A percentile compares a stretch with the other conserved stretches of the same genome.
These are phyloP conservation scores for Aspergillus sclerotioniger DNA, from an alignment of 495 filamentous ascomycete genomes.

Conservation along the genomic window DNA sequence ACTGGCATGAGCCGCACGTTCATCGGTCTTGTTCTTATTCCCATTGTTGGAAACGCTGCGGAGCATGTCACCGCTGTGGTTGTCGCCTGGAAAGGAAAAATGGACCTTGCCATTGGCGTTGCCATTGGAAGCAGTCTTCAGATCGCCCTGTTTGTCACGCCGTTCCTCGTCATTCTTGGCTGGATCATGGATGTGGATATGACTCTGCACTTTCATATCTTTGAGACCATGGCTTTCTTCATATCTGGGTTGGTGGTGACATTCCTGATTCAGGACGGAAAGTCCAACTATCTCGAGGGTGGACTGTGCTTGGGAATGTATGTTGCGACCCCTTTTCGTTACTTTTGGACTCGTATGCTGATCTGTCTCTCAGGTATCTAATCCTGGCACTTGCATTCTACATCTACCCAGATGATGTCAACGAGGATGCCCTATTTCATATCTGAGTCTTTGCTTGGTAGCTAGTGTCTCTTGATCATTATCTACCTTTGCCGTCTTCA, in stretches of 20 bases:
- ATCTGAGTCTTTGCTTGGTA: neutral
- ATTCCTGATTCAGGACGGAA: conserved; percentile 89
- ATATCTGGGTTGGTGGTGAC: conserved; percentile 87
- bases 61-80: conserved; percentile 95
- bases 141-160: conserved; percentile 90
- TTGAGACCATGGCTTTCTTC: conserved; percentile 94
- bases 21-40: conserved; percentile 91
- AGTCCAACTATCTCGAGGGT: conserved; percentile 93
- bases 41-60: conserved; percentile 96
- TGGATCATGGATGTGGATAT: conserved; percentile 84
- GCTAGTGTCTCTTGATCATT: neutral
- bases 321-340: conserved; percentile 21
- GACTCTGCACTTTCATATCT: conserved; percentile 88
- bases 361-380: conserved; percentile 51
- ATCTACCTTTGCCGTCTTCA: neutral
- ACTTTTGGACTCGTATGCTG: neutral
- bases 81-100: conserved; percentile 92
- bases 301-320: conserved; percentile 81
- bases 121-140: conserved; percentile 93
- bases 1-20: conserved; percentile 92
- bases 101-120: conserved; percentile 94
- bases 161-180: conserved; percentile 84
- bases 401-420: conserved; percentile 71
- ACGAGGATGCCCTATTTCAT: conserved; percentile 20
- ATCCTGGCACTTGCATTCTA: conserved; percentile 90